Base-by-base conservation (phyloP, 768 basidiomycete genomes). In the Lactifluus subvellereus region DNA sequence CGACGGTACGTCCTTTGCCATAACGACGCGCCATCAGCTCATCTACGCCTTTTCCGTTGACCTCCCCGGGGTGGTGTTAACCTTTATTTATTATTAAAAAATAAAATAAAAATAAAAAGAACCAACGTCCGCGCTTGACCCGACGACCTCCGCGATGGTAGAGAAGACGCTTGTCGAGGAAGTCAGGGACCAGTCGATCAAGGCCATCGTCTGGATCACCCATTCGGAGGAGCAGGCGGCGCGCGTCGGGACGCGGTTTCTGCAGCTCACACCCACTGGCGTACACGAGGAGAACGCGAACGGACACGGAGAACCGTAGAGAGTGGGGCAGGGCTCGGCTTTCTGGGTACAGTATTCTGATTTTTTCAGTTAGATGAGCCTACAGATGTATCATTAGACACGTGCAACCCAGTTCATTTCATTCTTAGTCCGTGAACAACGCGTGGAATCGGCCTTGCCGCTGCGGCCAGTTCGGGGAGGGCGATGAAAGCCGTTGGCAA, bases 121-220 rank as follows among this genome's bases (percentile, higher is more conserved):
- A 73, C 94, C 94, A 1, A 95, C 94, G 0, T 93, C 90, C 9
- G 94, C 94, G 0, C 78, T 96, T 59, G 94, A 96, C 72, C 77
- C 83, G 16, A 80, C 80, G 37, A 82, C 87, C 0, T 86, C 86
- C 14, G 69, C 76, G 14, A 73, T 78, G 33, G 89, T 96, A 2
- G 94, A 96, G 71, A 74, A 79, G 50, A 80, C 77, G 51, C 74
- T 95, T 14, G 62, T 79, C 5, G 71, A 77, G 8, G 79, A 85
- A 59, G 71, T 94, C 40, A 79, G 72, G 45, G 76, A 78, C 43
- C 77, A 80, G 22, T 74, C 76, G 38, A 73, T 91, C 57, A 89
- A 89, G 71, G 88, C 91, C 0, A 74, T 92, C 45, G 71, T 94
- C 4, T 94, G 92, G 92, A 91, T 94, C 63, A 94, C 93, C 0